Evolutionary conservation across 2,329 filamentous ascomycete genomes (phyloP), one percentile per base, ranked within the genome.

Genomic region (Talaromyces sp.): DNA sequence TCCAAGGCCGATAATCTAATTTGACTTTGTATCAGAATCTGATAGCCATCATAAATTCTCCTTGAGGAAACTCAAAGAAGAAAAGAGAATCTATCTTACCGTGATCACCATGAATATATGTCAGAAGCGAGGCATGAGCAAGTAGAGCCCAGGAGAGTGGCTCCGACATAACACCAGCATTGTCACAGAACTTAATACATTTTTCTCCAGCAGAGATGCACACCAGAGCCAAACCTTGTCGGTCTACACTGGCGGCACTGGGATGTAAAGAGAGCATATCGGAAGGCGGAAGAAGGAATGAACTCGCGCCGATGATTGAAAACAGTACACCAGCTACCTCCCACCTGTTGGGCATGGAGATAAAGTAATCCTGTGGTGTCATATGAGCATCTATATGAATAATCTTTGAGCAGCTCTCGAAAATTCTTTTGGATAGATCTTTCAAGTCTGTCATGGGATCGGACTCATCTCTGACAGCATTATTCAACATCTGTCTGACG

Each of bases 71-170:
- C n/a, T 7, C 14, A 21, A 23, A 23, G 14, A 21, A 5, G 21
- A 12, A 5, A 2, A 46, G 11, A 18, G n/a, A 55, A 28, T 5
- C 3, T 33, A 16, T 12, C 60, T 33, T 60, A 63, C 61, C 61
- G 16, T 63, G 57, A 50, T 71, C 68, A 8, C 69, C 70, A 60
- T 70, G 70, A 5, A 71, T 63, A n/a, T 65, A 37, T 8, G 66
- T 61, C n/a, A 71, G 37, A 4, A 71, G 66, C 16, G 62, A 40
- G 1, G 46, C 62, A 18, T 71, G 68, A 31, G 69, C 65, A 63
- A 66, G 66, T 61, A 66, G 71, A 63, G 67, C 70, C 73, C 59
- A 78, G 44, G 65, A 69, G 63, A 66, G 69, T 62, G 67, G 61
- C 42, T 71, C 69, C 18, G 70, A 67, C 8, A 69, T 62, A 9